Evolutionary conservation across 176 grass and related monocot species (phyloP), one percentile per base, ranked within the genome.

Genomic region (Tillandsia fasciculata): DNA sequence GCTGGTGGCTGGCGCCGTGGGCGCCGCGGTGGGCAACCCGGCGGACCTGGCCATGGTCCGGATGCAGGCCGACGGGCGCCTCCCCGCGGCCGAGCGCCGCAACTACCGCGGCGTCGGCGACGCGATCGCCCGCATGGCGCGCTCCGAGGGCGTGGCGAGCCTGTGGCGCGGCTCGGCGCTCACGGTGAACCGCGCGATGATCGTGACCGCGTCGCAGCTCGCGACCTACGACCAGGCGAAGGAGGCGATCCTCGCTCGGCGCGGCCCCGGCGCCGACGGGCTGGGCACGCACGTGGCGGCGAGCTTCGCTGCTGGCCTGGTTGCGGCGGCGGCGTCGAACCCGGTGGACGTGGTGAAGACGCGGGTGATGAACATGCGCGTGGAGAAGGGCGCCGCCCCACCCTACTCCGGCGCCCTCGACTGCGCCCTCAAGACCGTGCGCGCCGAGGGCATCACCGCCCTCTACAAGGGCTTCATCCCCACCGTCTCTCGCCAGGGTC

Each of bases 401-500:
- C 90, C 91, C 1, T 95, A 95, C 82, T 72, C 83, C n/a, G 91
- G 91, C 12, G 87, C 91, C 11, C 23, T 95, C 3, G 91, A 95
- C 81, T 95, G 91, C 71, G 91, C 81, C 29, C 78, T 95, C 75
- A 95, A 84, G 81, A 90, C 86, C 3, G 91, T 95, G 26, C 49
- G 86, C 5, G 59, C 87, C 0, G 91, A 95, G 69, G 91, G 91
- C 3, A 58, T 83, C 10, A 95, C 90, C 87, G 83, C 91, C 63
- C 79, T 95, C 0, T 95, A 95, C 81, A 90, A 90, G 73, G 95
- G 95, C 2, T 99, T 99, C 80, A 90, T 99, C 72, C 95, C 95
- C 63, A 99, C 90, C 7, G 89, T 93, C 14, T 85, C 85, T 65
- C 84, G 95, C 12, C 95, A 99, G 84, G 95, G 95, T 0, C 95